Percentiles rank a stretch among this genome's conserved stretches.
phyloP scores from a whole-genome alignment of 1,284 basidiomycete genomes.

The Golubevia sp. region DNA sequence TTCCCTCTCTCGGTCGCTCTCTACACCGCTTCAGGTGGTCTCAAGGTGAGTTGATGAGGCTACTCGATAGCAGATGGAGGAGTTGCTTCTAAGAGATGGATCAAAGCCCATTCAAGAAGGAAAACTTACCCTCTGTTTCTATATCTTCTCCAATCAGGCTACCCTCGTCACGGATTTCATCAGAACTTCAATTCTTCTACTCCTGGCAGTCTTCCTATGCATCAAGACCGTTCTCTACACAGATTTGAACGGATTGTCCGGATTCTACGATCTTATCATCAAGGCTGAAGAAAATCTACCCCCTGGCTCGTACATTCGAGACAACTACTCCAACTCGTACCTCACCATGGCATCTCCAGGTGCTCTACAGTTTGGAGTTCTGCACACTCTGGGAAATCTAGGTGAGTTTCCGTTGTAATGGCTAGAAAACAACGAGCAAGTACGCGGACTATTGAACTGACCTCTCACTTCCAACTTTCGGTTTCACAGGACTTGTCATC shows the following conservation, averaged over 20 bases:
- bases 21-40: slow-evolving; percentile 46
- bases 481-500: slow-evolving; percentile 45
- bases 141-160: background rate
- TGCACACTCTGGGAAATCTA: slow-evolving; percentile 34
- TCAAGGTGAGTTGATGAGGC: too few relatives aligned
- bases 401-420: background rate
- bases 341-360: slow-evolving; percentile 14
- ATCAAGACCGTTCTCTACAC: slow-evolving; percentile 41
- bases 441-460: too few relatives aligned
- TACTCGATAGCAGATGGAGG: background rate
- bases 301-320: slow-evolving; percentile 2
- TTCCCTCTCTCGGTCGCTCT: slow-evolving; percentile 42
- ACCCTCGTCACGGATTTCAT: background rate
- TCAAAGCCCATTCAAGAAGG: background rate
- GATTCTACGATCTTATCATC: slow-evolving; percentile 31
- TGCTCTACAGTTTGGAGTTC: slow-evolving; percentile 40
- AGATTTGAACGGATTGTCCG: slow-evolving; percentile 16
- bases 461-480: slow-evolving; percentile 23
- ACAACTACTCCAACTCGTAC: slow-evolving; percentile 18
- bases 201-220: slow-evolving; percentile 39
- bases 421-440: background rate
- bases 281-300: slow-evolving; percentile 6
- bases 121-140: too few relatives aligned
- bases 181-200: slow-evolving; percentile 31
- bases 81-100: too few relatives aligned